phyloP scores from a whole-genome alignment of 306 rosid genomes.

The Fragaria iinumae region DNA sequence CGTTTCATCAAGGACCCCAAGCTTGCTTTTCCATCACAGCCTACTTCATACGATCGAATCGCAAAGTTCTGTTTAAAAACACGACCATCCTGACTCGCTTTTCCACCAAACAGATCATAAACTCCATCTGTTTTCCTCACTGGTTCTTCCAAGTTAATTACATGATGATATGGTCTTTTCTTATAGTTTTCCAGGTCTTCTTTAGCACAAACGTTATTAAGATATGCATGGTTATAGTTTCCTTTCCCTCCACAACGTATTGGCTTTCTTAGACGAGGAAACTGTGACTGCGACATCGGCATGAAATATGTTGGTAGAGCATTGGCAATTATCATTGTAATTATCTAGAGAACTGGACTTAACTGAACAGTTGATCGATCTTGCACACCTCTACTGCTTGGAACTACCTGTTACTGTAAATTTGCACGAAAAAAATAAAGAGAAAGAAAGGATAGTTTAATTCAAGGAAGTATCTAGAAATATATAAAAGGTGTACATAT shows the following conservation, averaged over 20 bases:
- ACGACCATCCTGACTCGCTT: slow-evolving; percentile 6
- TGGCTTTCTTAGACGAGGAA: background rate
- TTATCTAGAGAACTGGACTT: background rate
- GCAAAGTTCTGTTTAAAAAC: slow-evolving; percentile 21
- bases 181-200: background rate
- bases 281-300: background rate
- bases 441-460: too few relatives aligned
- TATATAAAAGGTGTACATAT: too few relatives aligned
- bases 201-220: background rate
- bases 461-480: too few relatives aligned
- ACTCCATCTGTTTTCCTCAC: background rate
- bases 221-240: background rate
- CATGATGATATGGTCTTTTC: background rate
- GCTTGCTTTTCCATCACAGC: slow-evolving; percentile 19
- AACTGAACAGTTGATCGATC: too few relatives aligned
- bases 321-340: background rate
- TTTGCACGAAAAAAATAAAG: too few relatives aligned
- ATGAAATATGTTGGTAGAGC: background rate
- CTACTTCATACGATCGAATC: slow-evolving; percentile 27
- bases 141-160: background rate
- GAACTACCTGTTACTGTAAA: too few relatives aligned
- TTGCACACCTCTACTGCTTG: too few relatives aligned
- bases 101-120: slow-evolving; percentile 4
- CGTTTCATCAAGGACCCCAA: slow-evolving; percentile 15
- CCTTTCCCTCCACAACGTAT: background rate